Conservation (phyloP, 352 stramenopile genomes). For the Phytopythium montanum region DNA sequence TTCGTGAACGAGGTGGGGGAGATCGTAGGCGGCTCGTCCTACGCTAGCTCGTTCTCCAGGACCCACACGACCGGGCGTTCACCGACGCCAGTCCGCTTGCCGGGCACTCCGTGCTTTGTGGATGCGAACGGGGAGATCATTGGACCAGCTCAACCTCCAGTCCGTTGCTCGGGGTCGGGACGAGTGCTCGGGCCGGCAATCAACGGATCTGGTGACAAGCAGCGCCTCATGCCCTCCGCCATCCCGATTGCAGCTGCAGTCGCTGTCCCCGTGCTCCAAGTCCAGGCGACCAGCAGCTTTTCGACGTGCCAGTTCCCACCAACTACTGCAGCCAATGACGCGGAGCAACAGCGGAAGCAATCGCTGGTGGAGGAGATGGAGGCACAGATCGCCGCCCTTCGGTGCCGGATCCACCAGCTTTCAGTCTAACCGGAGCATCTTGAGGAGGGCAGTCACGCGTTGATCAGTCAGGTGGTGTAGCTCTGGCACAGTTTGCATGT, state of each 20-base stretch:
- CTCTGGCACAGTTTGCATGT: background rate
- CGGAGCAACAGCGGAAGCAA: background rate
- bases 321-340: background rate
- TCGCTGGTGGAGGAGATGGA: background rate
- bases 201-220: background rate
- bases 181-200: background rate
- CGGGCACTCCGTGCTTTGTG: slow-evolving; percentile 2
- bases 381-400: background rate
- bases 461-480: too few species aligned
- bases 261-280: background rate
- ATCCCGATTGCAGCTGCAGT: background rate
- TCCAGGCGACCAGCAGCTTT: background rate
- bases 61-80: background rate
- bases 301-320: background rate
- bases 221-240: background rate
- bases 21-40: background rate
- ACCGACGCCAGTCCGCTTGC: background rate
- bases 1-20: background rate
- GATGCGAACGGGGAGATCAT: background rate
- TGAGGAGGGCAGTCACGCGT: too few species aligned
- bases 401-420: background rate
- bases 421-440: background rate
- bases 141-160: background rate
- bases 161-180: background rate
- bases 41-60: background rate